A percentile compares a stretch with the other conserved stretches of the same genome.
phyloP scores from a whole-genome alignment of 805 yeast species.

The Saccharomyces cerevisiae region DNA sequence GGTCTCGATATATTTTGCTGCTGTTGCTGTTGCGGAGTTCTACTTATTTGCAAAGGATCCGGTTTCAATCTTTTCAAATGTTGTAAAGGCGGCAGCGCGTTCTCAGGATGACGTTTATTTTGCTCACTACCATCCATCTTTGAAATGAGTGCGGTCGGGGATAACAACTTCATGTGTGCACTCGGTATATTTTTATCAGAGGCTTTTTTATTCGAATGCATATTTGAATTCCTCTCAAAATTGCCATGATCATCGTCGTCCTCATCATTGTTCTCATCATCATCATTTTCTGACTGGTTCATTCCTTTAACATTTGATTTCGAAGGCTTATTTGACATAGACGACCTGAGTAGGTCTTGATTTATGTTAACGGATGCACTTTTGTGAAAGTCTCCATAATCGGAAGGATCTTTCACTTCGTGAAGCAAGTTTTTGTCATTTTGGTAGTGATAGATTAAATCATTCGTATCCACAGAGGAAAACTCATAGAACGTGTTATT shows the following conservation, averaged over 20 bases:
- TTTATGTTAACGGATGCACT: constrained; percentile 5
- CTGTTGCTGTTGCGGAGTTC: not conserved
- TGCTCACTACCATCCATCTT: not conserved
- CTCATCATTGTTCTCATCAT: constrained; percentile 3
- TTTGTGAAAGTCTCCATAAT: constrained; percentile 53
- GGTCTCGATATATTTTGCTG: constrained; percentile 4
- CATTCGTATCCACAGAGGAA: constrained; percentile 59
- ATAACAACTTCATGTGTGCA: not conserved
- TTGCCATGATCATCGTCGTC: constrained; percentile 5
- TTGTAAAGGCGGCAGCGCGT: not conserved
- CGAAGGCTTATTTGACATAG: constrained; percentile 2
- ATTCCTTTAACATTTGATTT: not conserved
- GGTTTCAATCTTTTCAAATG: not conserved
- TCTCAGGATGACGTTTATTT: not conserved
- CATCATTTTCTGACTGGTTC: not conserved
- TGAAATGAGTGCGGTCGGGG: not conserved
- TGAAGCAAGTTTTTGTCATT: constrained; percentile 32
- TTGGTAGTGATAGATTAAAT: constrained; percentile 37
- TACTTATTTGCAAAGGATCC: not conserved
- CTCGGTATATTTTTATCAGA: not conserved
- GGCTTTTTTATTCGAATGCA: not conserved
- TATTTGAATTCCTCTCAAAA: constrained; percentile 8
- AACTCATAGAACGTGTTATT: constrained; percentile 81
- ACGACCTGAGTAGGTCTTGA: constrained; percentile 1
- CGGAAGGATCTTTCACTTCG: constrained; percentile 57